Percentiles rank a stretch among this genome's conserved stretches.
Conservation (phyloP, 441 rosid genomes). For the Biscutella laevigata region DNA sequence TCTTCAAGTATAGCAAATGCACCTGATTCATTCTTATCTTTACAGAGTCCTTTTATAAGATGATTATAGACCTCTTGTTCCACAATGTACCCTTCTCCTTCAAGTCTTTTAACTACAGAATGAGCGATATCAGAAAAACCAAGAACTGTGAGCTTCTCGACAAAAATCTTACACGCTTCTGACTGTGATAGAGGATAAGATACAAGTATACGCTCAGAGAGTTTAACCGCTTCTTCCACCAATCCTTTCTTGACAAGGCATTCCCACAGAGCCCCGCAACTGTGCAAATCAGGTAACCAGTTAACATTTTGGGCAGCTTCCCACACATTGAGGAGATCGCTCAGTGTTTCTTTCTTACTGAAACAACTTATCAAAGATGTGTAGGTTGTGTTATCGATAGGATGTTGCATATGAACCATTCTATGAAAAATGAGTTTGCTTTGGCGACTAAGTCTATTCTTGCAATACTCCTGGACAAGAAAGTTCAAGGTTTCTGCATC, state of each 20-base stretch:
- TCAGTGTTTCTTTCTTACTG: constrained; percentile 39
- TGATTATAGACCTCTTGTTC: constrained; percentile 34
- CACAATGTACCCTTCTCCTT: constrained; percentile 34
- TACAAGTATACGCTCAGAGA: constrained; percentile 43
- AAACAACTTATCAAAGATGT: constrained; percentile 39
- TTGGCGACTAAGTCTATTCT: constrained; percentile 39
- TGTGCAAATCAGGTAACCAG: constrained; percentile 44
- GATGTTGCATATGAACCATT: constrained; percentile 37
- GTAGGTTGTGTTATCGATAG: constrained; percentile 34
- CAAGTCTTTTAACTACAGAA: constrained; percentile 38
- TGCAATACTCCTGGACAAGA: constrained; percentile 51
- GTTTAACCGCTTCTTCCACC: constrained; percentile 48
- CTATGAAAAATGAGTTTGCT: constrained; percentile 39
- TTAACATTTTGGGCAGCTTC: constrained; percentile 33
- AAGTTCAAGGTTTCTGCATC: constrained; percentile 48
- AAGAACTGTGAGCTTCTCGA: constrained; percentile 44
- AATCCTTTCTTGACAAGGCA: constrained; percentile 39
- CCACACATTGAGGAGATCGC: constrained; percentile 36
- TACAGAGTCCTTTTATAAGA: constrained; percentile 48
- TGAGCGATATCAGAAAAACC: constrained; percentile 39
- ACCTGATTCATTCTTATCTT: constrained; percentile 30
- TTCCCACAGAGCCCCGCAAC: constrained; percentile 34
- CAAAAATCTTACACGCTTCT: constrained; percentile 29
- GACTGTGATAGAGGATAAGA: constrained; percentile 29
- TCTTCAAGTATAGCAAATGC: constrained; percentile 39